Percentiles rank a stretch among this genome's conserved stretches.
Evolutionary conservation across 2,329 filamentous ascomycete genomes (phyloP).

Genomic region (Hirsutella thompsonii): DNA sequence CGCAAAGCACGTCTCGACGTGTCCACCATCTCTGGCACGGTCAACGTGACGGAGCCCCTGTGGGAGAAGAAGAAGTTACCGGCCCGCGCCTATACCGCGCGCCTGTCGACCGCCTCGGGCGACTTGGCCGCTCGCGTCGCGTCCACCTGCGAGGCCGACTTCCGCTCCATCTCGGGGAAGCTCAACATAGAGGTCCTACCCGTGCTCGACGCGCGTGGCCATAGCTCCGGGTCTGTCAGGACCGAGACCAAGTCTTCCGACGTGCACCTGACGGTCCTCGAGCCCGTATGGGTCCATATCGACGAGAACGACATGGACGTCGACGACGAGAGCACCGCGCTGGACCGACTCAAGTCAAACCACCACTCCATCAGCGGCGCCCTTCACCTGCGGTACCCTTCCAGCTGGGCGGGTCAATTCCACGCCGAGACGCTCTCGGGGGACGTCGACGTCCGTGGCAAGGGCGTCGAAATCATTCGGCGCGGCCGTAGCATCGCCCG

Average conservation of each 20-base stretch:
- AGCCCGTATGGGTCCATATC: constrained; percentile 25
- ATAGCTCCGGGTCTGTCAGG: constrained; percentile 13
- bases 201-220: constrained; percentile 19
- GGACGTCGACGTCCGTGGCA: constrained; percentile 23
- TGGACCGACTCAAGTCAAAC: constrained; percentile 23
- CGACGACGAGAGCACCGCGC: constrained; percentile 5
- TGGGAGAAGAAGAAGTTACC: constrained; percentile 19
- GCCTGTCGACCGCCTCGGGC: constrained; percentile 31
- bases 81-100: constrained; percentile 31
- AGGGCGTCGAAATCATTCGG: constrained; percentile 24
- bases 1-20: constrained; percentile 27
- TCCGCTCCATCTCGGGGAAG: constrained; percentile 27
- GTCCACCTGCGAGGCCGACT: constrained; percentile 20
- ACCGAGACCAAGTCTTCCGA: constrained; percentile 32
- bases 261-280: constrained; percentile 24
- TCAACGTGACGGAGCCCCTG: constrained; percentile 29
- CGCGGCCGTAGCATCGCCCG: constrained; percentile 20
- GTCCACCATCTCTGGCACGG: constrained; percentile 27
- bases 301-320: constrained; percentile 2
- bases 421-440: constrained; percentile 26
- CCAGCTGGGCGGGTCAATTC: constrained; percentile 35
- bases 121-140: constrained; percentile 25
- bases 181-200: constrained; percentile 28
- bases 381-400: constrained; percentile 30
- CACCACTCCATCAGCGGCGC: constrained; percentile 33